Conservation (phyloP, 306 rosid species). For the Begonia masoniana region DNA sequence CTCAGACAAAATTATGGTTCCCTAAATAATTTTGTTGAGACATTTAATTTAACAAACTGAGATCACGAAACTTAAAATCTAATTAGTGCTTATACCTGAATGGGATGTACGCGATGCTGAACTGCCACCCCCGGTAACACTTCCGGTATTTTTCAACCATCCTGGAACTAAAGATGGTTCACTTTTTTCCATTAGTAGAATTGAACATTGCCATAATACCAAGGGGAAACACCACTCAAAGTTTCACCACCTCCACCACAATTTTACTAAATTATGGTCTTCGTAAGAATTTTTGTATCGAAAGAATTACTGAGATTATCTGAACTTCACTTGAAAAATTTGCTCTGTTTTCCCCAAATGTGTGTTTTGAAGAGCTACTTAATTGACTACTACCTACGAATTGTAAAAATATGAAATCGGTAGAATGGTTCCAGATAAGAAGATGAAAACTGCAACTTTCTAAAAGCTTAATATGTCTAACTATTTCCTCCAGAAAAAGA, state of each 20-base stretch:
- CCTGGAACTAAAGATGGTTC: conserved; percentile 94
- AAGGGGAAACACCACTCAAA: conserved; percentile 21
- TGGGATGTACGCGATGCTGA: conserved; percentile 50
- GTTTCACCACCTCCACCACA: conserved; percentile 29
- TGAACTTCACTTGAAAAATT: not conserved
- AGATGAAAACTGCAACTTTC: not conserved
- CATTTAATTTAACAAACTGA: not conserved
- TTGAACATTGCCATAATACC: conserved; percentile 62
- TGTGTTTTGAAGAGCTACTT: not conserved
- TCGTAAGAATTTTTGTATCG: too few relatives aligned
- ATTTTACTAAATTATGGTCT: conserved; percentile 1
- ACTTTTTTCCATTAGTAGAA: conserved; percentile 92
- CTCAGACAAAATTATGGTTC: too few relatives aligned
- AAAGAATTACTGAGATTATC: not conserved
- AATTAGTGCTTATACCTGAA: conserved; percentile 34
- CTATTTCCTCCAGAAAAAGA: not conserved
- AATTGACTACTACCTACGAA: not conserved
- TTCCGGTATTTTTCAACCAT: conserved; percentile 93
- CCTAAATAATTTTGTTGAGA: too few relatives aligned
- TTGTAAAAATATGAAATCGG: not conserved
- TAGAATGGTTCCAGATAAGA: not conserved
- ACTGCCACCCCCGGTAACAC: conserved; percentile 79
- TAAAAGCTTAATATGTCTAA: too few relatives aligned
- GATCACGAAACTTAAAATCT: not conserved
- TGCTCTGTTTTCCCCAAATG: too few relatives aligned